Conservation (phyloP, 179 eudicot species). For the Gypsophila paniculata region DNA sequence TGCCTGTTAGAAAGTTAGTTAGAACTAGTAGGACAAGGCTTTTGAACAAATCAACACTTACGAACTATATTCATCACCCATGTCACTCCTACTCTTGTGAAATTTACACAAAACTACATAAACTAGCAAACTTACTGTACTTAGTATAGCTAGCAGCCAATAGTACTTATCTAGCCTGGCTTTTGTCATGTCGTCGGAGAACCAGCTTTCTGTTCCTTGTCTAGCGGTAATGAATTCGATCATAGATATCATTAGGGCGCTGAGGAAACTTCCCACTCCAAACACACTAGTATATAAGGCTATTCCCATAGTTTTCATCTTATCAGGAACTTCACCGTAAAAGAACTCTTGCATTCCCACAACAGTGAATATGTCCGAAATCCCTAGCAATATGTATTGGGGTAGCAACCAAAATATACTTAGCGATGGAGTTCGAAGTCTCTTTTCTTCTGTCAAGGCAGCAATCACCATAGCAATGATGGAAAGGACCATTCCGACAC, state of each 20-base stretch:
- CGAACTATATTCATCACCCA: slow-evolving; percentile 24
- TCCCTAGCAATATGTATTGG: slow-evolving; percentile 72
- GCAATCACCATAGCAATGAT: slow-evolving; percentile 80
- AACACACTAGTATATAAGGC: slow-evolving; percentile 86
- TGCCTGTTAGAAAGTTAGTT: not conserved
- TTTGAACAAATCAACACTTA: slow-evolving; percentile 9
- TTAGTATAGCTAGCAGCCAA: slow-evolving; percentile 64
- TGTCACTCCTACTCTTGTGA: slow-evolving; percentile 41
- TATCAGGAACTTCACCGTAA: slow-evolving; percentile 69
- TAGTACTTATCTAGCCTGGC: slow-evolving; percentile 84
- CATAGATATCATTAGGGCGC: slow-evolving; percentile 59
- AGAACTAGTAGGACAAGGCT: not conserved
- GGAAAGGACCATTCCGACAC: slow-evolving; percentile 78
- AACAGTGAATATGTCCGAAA: slow-evolving; percentile 89
- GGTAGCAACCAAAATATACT: slow-evolving; percentile 81
- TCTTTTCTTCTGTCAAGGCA: slow-evolving; percentile 61
- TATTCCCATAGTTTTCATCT: slow-evolving; percentile 84
- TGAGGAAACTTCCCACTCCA: slow-evolving; percentile 85
- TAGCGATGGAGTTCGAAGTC: slow-evolving; percentile 36
- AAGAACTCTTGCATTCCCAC: slow-evolving; percentile 99
- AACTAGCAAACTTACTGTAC: slow-evolving; percentile 52
- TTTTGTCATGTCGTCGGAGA: slow-evolving; percentile 73
- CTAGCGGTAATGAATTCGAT: slow-evolving; percentile 45
- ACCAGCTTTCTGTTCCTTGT: slow-evolving; percentile 57
- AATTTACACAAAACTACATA: slow-evolving; percentile 52